These are phyloP conservation scores for Puccinia novopanici DNA, from an alignment of 1,284 basidiomycete genomes.

Conservation along the genomic window DNA sequence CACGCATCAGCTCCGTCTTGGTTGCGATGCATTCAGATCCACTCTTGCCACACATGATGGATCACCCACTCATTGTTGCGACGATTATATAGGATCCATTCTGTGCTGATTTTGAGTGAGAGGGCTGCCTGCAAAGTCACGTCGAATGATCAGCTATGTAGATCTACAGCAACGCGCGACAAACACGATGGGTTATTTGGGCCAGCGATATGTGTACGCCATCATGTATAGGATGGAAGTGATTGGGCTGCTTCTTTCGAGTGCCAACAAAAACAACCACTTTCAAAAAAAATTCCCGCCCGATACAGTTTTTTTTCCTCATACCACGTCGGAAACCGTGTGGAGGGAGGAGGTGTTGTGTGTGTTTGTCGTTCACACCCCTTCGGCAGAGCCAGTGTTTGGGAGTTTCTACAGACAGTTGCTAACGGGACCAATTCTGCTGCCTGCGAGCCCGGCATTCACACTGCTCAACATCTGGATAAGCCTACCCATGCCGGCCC, in stretches of 20 bases:
- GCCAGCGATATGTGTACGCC: neutral
- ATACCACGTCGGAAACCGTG: slow-evolving; percentile 20
- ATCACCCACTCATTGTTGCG: neutral
- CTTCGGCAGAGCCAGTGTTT: slow-evolving; percentile 21
- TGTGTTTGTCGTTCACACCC: neutral
- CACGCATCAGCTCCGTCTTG: neutral
- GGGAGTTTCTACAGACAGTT: slow-evolving; percentile 32
- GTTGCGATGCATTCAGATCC: neutral
- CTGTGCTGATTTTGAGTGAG: neutral
- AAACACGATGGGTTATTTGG: slow-evolving; percentile 28
- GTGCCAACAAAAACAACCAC: neutral
- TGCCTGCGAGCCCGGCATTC: neutral
- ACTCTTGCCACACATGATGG: neutral
- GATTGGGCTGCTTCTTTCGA: neutral
- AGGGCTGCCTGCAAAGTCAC: neutral
- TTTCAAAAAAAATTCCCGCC: slow-evolving; percentile 28
- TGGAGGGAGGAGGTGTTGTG: no score
- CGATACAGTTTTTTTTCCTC: slow-evolving; percentile 18
- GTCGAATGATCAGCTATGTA: slow-evolving; percentile 18
- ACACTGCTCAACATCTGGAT: neutral
- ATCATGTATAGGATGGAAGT: slow-evolving; percentile 3
- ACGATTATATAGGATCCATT: neutral
- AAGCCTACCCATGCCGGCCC: slow-evolving; percentile 1
- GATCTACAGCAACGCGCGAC: slow-evolving; percentile 13
- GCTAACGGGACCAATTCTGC: neutral